Base-by-base conservation (phyloP, 129 eudicot genomes). In the Solidago caesia region DNA sequence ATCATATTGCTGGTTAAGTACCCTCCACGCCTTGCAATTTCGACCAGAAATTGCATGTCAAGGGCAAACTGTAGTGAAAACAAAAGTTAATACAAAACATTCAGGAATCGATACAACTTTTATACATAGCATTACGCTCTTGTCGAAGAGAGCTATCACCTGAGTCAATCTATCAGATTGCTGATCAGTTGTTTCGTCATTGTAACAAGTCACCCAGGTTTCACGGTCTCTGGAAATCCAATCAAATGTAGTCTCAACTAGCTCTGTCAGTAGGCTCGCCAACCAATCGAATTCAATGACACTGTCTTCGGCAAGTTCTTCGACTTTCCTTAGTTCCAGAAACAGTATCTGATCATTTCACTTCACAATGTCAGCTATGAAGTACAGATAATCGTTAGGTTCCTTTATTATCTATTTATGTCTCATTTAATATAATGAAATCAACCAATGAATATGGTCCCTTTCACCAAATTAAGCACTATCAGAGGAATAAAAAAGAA, bases 1-100 rank as follows among this genome's bases (percentile, higher is more conserved):
- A 75, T 70, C 78, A 81, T 73, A 15, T 77, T 63, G n/a, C 68
- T 77, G 5, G 96, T 85, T 44, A 88, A 58, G 75, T 80, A 87
- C 43, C 83, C 88, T 55, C 93, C 96, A 45, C 5, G n/a, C 68
- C 82, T 84, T 27, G 96, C 94, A 25, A 90, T 79, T 74, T 90
- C 94, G 70, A 85, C 89, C 84, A 90, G 71, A 76, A 90, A 90
- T 61, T 82, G 89, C 49, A 83, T 73, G 66, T 90, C 91, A 70
- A 90, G 68, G 41, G 77, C 71, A 67, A 82, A 80, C 93, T 90
- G 86, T 48, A 41, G 48, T 42, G 44, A 25, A 52, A 49, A 63
- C 42, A 77, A 48, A 56, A 71, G 27, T 74, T 59, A 33, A 63
- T 29, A 47, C 15, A 25, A 9, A 46, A 48, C 57, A 9, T 8